Evolutionary conservation across 2,329 filamentous ascomycete genomes (phyloP), one percentile per base, ranked within the genome.

Genomic region (Tolypocladium pustulatum): DNA sequence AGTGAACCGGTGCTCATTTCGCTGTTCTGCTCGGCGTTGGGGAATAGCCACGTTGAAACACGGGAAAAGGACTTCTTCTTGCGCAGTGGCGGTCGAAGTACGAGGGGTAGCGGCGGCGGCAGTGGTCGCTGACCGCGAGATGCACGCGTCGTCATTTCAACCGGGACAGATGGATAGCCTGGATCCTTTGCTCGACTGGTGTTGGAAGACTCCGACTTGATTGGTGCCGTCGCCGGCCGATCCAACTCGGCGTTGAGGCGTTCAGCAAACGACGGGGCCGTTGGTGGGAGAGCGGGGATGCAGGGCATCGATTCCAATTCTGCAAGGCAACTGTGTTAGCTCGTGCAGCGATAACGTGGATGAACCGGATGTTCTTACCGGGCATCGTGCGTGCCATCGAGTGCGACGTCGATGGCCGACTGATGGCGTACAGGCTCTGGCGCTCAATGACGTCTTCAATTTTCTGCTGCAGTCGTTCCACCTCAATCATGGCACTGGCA

Each of bases 21-120:
- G 22, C 67, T 69, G 57, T 71, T 69, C 59, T 74, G 67, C 53
- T 70, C 65, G 40, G 72, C 65, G 22, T 71, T 68, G 52, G 79
- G 75, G 63, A 81, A 82, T 32, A 86, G 73, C 82, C 83, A 86
- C 63, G 70, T 78, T 3, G 83, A 85, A 10, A 86, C 81, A 20
- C 78, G 76, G 12, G 82, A 83, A 66, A 87, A 86, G 0, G 83
- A 85, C 66, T 86, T 87, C 75, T 86, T 87, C 75, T 86, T 86
- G 60, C 84, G 75, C 61, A 86, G 67, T 1, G 82, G 81, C 9
- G 82, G 83, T n/a, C 80, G 79, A 58, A 84, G 75, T 20, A 83
- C 78, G 30, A 85, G 75, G 0, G 83, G 82, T 5, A 85, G 71
- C 2, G 83, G 83, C 1, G 81, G 79, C 1, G 80, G 75, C 1